phyloP scores from a whole-genome alignment of 257 asterid species.

The Nicotiana paniculata region DNA sequence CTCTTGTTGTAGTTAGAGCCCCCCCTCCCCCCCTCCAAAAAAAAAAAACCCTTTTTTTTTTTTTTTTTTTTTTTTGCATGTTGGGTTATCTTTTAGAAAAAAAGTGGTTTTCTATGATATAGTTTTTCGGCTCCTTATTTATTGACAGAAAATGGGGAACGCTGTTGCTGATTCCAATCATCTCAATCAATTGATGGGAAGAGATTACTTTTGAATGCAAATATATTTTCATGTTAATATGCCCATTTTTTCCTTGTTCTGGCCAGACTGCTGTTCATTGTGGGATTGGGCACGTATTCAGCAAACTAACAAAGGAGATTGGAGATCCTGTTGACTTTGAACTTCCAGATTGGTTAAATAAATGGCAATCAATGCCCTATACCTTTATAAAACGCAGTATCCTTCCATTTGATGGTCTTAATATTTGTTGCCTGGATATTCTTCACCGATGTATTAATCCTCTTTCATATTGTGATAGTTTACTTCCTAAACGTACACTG shows the following conservation, averaged over 20 bases:
- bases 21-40: background rate
- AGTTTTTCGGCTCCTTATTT: background rate
- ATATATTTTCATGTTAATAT: background rate
- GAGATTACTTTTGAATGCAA: background rate
- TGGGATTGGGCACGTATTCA: conserved; percentile 62
- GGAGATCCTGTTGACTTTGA: conserved; percentile 81
- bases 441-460: background rate
- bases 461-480: background rate
- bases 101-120: background rate
- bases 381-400: conserved; percentile 85
- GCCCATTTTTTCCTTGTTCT: background rate
- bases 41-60: background rate
- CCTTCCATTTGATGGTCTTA: conserved; percentile 27
- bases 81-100: background rate
- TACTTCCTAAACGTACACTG: background rate
- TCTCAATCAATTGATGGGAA: background rate
- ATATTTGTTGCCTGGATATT: background rate
- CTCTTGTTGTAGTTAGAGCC: background rate
- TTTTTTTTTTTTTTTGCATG: background rate
- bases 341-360: conserved; percentile 72
- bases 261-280: conserved; percentile 37
- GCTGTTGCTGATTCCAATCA: background rate
- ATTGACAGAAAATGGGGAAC: background rate
- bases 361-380: conserved; percentile 58
- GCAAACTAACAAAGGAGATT: conserved; percentile 53